Percentiles rank a stretch among this genome's conserved stretches.
phyloP scores from a whole-genome alignment of 2,329 filamentous ascomycete species.

The Ceratocystiopsis sp. region DNA sequence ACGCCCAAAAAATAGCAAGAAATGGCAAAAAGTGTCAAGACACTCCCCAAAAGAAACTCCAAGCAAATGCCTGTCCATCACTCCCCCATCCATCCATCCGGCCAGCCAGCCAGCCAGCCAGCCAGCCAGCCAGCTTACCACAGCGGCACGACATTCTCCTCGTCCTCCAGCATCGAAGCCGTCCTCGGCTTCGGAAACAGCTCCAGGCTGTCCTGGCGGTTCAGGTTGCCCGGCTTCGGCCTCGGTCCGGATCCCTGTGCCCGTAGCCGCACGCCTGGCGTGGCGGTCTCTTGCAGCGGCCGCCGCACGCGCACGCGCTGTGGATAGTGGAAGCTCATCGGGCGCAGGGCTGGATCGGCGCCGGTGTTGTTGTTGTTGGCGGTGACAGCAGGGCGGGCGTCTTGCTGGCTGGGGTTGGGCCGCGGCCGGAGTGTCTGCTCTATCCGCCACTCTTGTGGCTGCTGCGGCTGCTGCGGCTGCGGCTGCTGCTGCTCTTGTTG shows the following conservation, averaged over 20 bases:
- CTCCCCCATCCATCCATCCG: too few species aligned
- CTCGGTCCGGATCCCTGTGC: not conserved
- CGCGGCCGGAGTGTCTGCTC: too few species aligned
- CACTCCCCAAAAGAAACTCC: too few species aligned
- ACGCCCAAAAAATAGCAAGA: too few species aligned
- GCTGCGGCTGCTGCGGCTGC: not conserved
- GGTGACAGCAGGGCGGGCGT: not conserved
- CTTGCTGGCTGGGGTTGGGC: too few species aligned
- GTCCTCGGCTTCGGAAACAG: not conserved
- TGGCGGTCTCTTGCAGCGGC: slow-evolving; percentile 1
- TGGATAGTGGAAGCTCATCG: slow-evolving; percentile 16
- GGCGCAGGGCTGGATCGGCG: not conserved
- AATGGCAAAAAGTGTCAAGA: too few species aligned
- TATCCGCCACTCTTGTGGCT: not conserved
- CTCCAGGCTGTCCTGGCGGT: not conserved
- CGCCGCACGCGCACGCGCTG: slow-evolving; percentile 11
- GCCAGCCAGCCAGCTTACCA: not conserved
- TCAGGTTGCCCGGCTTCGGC: not conserved
- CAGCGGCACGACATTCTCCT: slow-evolving; percentile 3
- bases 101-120: not conserved
- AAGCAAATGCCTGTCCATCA: too few species aligned
- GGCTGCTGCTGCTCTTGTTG: not conserved
- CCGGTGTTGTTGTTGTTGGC: not conserved
- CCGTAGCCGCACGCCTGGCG: not conserved
- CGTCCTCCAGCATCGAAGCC: not conserved